These are phyloP conservation scores for Parachaetomium inaequale DNA, from an alignment of 495 filamentous ascomycete species.

Conservation along the genomic window DNA sequence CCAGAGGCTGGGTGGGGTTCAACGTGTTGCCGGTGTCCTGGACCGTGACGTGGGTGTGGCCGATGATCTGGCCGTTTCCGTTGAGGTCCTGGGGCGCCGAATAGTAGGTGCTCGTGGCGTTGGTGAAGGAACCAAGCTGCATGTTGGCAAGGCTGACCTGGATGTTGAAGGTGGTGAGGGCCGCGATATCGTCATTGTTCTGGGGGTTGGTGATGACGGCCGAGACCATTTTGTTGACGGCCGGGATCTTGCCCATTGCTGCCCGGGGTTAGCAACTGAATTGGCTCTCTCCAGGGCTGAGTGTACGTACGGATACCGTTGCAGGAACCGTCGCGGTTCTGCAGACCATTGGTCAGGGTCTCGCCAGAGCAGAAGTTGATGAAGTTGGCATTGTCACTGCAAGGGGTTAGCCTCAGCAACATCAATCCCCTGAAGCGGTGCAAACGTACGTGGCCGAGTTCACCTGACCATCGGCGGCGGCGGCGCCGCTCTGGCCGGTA, in stretches of 20 bases:
- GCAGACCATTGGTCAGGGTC: constrained; percentile 65
- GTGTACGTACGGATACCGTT: constrained; percentile 62
- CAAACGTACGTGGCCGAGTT: constrained; percentile 52
- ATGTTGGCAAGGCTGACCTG: constrained; percentile 58
- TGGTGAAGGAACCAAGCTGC: constrained; percentile 62
- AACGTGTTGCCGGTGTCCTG: constrained; percentile 55
- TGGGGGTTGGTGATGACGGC: constrained; percentile 57
- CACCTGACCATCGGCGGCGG: constrained; percentile 47
- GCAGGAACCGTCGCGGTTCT: constrained; percentile 63
- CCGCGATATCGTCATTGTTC: constrained; percentile 44
- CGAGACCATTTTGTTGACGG: constrained; percentile 61
- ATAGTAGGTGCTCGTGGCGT: constrained; percentile 63
- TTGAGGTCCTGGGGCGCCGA: constrained; percentile 61
- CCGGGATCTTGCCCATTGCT: constrained; percentile 71
- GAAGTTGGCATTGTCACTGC: constrained; percentile 56
- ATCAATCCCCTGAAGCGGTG: background rate
- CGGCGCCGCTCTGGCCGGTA: constrained; percentile 31
- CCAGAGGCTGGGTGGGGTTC: constrained; percentile 51
- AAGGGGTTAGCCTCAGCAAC: background rate
- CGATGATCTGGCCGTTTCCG: constrained; percentile 54
- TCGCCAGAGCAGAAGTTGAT: constrained; percentile 67
- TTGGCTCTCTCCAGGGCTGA: background rate
- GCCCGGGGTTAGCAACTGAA: constrained; percentile 25
- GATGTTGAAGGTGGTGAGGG: constrained; percentile 55
- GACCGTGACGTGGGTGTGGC: constrained; percentile 69